Evolutionary conservation across 2,329 filamentous ascomycete species (phyloP), one percentile per base, ranked within the genome.

Genomic region (Mariannaea sp.): DNA sequence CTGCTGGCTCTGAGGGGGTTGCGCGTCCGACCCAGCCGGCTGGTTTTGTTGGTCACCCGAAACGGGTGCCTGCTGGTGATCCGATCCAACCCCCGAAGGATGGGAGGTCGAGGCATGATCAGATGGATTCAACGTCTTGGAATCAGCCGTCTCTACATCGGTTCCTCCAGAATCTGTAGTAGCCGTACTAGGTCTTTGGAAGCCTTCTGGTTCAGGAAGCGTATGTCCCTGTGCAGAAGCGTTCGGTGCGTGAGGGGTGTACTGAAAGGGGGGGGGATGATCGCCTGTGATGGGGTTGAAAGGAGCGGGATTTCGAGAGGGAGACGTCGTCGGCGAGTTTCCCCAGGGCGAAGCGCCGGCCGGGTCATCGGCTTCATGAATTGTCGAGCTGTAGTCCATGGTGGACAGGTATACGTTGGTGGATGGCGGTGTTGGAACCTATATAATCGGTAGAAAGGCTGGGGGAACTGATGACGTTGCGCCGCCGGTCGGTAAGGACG

Each of bases 371-470:
- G 73, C 72, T 61, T 84, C 81, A 66, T 77, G 66, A 62, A 83
- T 80, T 12, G 80, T 77, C 57, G 80, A 70, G 69, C 77, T 80
- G 70, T 84, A 85, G 71, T 85, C 82, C 82, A 85, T 85, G 59
- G 66, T 65, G 59, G 35, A 42, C 51, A 50, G 38, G 24, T 52
- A 49, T 44, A 41, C 40, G 41, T 47, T 52, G 43, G 43, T 43
- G 48, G 51, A 41, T 49, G 44, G 53, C 35, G 33, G 45, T 44
- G 42, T 51, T 38, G 47, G 38, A 45, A 44, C 43, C 60, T 56
- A 49, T 55, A 39, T 22, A 17, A 59, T 56, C 55, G 44, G 9
- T 45, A 44, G 51, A 53, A 53, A 49, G 56, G 54, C 58, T 56
- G 30, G 55, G 47, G 50, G 55, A 58, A 38, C n/a, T 51, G 30